A percentile compares a stretch with the other conserved stretches of the same genome.
Evolutionary conservation across 2,329 filamentous ascomycete species (phyloP).

Genomic region (Diaporthe ilicicola): DNA sequence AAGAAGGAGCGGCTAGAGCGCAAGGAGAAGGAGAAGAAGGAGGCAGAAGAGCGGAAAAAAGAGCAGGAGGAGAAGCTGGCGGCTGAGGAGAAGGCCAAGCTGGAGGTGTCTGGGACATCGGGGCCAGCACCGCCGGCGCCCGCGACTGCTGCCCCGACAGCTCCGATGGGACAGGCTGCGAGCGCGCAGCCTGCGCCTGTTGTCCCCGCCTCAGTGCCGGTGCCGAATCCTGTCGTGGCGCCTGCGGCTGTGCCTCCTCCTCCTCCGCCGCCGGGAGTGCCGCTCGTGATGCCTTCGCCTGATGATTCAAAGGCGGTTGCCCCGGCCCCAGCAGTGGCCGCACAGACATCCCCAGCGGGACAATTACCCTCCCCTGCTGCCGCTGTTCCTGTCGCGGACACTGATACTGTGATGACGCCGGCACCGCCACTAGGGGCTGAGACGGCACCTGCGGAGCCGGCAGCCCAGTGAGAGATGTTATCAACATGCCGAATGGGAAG

Average conservation of each 20-base stretch:
- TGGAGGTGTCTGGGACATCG: background rate
- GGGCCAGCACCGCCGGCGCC: background rate
- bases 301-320: background rate
- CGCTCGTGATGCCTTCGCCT: slow-evolving; percentile 25
- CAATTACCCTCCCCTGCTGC: background rate
- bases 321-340: background rate
- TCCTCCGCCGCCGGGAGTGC: slow-evolving; percentile 26
- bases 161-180: background rate
- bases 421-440: background rate
- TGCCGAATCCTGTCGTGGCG: background rate
- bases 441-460: background rate
- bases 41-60: slow-evolving; percentile 21
- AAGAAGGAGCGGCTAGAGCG: slow-evolving; percentile 34
- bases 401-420: background rate
- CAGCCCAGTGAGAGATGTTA: background rate
- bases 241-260: background rate
- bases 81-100: slow-evolving; percentile 15
- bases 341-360: background rate
- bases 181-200: background rate
- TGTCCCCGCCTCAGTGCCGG: background rate
- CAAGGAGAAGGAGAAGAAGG: slow-evolving; percentile 28
- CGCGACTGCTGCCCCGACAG: background rate
- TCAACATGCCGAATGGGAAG: background rate
- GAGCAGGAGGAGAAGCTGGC: slow-evolving; percentile 17
- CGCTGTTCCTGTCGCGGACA: background rate